These are phyloP conservation scores for Botryotinia calthae DNA, from an alignment of 2,329 filamentous ascomycete species.

Conservation along the genomic window DNA sequence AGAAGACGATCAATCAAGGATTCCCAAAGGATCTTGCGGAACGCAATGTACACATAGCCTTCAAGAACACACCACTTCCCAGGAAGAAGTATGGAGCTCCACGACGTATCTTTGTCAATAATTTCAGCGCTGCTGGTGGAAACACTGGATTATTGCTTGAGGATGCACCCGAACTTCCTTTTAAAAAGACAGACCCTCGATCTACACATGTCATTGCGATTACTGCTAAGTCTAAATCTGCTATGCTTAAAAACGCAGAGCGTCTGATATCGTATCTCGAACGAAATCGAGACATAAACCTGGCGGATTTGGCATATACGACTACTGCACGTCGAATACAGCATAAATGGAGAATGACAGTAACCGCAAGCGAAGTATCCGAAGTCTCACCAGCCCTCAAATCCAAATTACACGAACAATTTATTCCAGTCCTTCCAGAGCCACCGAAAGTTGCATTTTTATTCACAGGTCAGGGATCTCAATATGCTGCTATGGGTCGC, in stretches of 20 bases:
- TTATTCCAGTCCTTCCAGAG: slow-evolving; percentile 18
- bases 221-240: slow-evolving; percentile 45
- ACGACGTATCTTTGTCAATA: slow-evolving; percentile 41
- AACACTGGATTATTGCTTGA: slow-evolving; percentile 38
- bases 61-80: slow-evolving; percentile 22
- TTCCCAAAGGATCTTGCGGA: slow-evolving; percentile 41
- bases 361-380: slow-evolving; percentile 39
- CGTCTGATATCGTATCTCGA: slow-evolving; percentile 31
- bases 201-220: slow-evolving; percentile 46
- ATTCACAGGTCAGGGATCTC: slow-evolving; percentile 23
- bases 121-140: slow-evolving; percentile 46
- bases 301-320: slow-evolving; percentile 37
- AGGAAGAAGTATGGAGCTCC: slow-evolving; percentile 8
- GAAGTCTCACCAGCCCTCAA: slow-evolving; percentile 41
- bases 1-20: slow-evolving; percentile 39
- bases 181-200: slow-evolving; percentile 43
- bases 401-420: slow-evolving; percentile 20
- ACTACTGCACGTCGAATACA: slow-evolving; percentile 52
- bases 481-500: slow-evolving; percentile 21
- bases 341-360: slow-evolving; percentile 54
- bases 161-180: slow-evolving; percentile 39
- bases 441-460: slow-evolving; percentile 37
- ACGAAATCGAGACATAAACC: slow-evolving; percentile 27
- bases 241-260: slow-evolving; percentile 33
- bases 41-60: slow-evolving; percentile 34